Base-by-base conservation (phyloP, 2,329 filamentous ascomycete genomes). In the Dichotomopilus funicola region DNA sequence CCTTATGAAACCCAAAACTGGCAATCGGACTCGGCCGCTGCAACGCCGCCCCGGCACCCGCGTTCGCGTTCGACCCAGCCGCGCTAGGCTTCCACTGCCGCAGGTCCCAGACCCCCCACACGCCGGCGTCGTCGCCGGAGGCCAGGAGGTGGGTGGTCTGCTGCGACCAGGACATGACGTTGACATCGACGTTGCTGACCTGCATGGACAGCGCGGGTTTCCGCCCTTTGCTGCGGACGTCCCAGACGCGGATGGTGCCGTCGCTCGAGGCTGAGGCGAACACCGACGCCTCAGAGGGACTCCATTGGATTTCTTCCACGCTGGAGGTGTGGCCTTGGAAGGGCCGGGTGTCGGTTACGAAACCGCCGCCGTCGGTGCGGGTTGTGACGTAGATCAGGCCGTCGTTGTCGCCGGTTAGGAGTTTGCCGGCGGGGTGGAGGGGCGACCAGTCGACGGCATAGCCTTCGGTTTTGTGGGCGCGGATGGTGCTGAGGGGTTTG, bases 371-470 rank as follows among this genome's bases (percentile, higher is more conserved):
- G 67, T 94, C 89, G 50, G 87, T 91, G 55, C 89, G 81, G 6
- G 89, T 91, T 1, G 92, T 96, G 58, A 86, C 78, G 72, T 91
- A 97, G 68, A 99, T 96, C 59, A 87, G 77, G 57, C 94, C 94
- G 62, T 91, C 81, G 68, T 91, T 90, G 72, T 99, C 94, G 61
- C 94, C 94, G 0, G 92, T 96, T 46, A 96, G 74, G 3, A 99
- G 83, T 72, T 92, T 94, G 57, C 91, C 91, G 47, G 85, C 80
- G 0, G 90, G 83, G 46, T 89, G 80, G 8, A 89, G 71, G 1
- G 90, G 88, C 33, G 91, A 96, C 94, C 94, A 99, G 73, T 96
- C 94, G n/a, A 99, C 73, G 0, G 90, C 94, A 70, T 97, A 99
- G 49, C 94, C 94, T 76, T 99, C 94, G 10, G 85, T 76, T 74